Evolutionary conservation across 768 basidiomycete genomes (phyloP).

Genomic region (Calvatia gigantea): DNA sequence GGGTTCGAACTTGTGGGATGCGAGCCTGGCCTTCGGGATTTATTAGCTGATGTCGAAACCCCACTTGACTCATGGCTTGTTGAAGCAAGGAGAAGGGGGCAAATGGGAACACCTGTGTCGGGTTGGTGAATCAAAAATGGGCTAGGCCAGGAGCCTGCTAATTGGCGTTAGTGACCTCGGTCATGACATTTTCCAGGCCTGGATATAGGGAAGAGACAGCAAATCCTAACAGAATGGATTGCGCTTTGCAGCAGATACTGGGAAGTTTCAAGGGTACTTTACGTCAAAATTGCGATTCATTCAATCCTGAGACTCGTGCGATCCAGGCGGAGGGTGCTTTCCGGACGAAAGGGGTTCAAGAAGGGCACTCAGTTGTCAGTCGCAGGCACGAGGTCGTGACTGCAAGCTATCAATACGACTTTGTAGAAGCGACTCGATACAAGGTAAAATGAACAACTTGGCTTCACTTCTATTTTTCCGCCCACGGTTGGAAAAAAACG

Average conservation of each 20-base stretch:
- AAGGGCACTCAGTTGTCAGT: not conserved
- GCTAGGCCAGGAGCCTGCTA: no score
- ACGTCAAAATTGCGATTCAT: no score
- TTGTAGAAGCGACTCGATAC: not conserved
- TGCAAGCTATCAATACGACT: not conserved
- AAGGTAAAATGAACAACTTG: not conserved
- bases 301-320: not conserved
- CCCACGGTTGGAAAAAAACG: slow-evolving; percentile 4
- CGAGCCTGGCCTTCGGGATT: not conserved
- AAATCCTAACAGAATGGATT: no score
- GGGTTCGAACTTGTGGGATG: not conserved
- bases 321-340: not conserved
- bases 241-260: no score
- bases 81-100: not conserved
- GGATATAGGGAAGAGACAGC: no score
- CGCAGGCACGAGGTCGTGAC: not conserved
- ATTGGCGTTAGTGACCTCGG: no score
- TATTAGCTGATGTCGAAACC: not conserved
- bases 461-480: not conserved
- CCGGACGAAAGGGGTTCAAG: not conserved
- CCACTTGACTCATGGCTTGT: no score
- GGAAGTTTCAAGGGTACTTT: no score
- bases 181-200: no score
- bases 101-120: no score
- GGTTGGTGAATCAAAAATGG: no score